Percentiles rank a stretch among this genome's conserved stretches.
phyloP scores from a whole-genome alignment of 441 rosid species.

The Metrosideros polymorpha region DNA sequence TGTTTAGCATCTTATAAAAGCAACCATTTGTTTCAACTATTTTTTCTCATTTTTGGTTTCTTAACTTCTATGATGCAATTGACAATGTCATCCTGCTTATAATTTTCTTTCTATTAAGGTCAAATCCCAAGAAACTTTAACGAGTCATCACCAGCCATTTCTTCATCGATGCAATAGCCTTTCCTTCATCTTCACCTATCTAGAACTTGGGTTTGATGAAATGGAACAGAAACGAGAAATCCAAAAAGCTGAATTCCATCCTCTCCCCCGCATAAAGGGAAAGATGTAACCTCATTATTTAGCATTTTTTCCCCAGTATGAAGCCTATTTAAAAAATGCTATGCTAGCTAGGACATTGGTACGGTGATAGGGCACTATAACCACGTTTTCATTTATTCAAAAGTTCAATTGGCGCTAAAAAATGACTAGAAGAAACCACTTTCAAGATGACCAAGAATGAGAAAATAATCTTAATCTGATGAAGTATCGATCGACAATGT shows the following conservation, averaged over 20 bases:
- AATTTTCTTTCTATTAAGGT: background rate
- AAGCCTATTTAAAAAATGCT: background rate
- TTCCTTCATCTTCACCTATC: background rate
- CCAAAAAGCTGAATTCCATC: background rate
- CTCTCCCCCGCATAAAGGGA: background rate
- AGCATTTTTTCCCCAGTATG: background rate
- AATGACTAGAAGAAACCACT: background rate
- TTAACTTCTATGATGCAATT: background rate
- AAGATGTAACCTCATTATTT: background rate
- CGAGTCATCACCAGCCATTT: background rate
- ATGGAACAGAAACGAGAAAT: background rate
- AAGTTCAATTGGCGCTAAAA: background rate
- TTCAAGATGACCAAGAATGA: background rate
- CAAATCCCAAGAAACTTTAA: background rate
- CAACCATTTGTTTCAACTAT: background rate
- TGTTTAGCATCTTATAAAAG: background rate
- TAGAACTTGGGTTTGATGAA: background rate
- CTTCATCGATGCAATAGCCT: background rate
- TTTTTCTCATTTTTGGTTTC: background rate
- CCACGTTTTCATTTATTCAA: background rate
- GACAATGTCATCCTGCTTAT: background rate
- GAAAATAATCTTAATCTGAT: background rate
- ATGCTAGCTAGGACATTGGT: background rate
- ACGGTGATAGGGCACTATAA: background rate
- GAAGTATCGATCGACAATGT: background rate